These are phyloP conservation scores for Brassica hybrid DNA, from an alignment of 441 rosid species.

Conservation along the genomic window DNA sequence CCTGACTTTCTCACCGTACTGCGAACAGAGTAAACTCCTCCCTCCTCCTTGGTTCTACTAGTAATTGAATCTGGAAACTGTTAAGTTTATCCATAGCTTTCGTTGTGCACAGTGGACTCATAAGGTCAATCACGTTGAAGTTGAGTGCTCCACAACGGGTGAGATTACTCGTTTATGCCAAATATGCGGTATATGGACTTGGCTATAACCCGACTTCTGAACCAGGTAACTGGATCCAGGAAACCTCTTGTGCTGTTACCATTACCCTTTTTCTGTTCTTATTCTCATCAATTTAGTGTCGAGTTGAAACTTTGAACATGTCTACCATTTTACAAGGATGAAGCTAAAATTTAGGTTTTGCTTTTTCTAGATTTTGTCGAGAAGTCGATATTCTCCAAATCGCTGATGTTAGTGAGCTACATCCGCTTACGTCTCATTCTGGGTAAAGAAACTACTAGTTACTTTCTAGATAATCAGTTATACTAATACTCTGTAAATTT, in stretches of 20 bases:
- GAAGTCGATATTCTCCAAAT: conserved; percentile 42
- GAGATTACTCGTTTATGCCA: conserved; percentile 73
- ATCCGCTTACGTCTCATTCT: conserved; percentile 59
- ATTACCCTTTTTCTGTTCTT: no score
- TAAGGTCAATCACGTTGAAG: conserved; percentile 66
- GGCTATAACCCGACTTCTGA: conserved; percentile 46
- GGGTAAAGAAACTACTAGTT: conserved; percentile 52
- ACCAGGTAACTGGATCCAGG: conserved; percentile 47
- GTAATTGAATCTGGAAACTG: background rate
- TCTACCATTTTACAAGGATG: background rate
- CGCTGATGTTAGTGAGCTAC: conserved; percentile 49
- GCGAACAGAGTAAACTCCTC: conserved; percentile 66
- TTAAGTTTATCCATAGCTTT: background rate
- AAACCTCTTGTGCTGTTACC: background rate
- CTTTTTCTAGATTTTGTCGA: conserved; percentile 47
- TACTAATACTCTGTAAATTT: background rate
- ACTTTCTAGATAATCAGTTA: background rate
- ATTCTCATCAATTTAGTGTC: no score
- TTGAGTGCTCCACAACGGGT: conserved; percentile 66
- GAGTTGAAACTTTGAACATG: background rate
- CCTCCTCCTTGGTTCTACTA: background rate
- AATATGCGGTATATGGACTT: conserved; percentile 68
- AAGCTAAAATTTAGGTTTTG: background rate
- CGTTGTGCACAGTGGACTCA: conserved; percentile 57
- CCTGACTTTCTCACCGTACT: conserved; percentile 71